A percentile compares a stretch with the other conserved stretches of the same genome.
Evolutionary conservation across 306 rosid genomes (phyloP).

Genomic region (Acacia crassicarpa): DNA sequence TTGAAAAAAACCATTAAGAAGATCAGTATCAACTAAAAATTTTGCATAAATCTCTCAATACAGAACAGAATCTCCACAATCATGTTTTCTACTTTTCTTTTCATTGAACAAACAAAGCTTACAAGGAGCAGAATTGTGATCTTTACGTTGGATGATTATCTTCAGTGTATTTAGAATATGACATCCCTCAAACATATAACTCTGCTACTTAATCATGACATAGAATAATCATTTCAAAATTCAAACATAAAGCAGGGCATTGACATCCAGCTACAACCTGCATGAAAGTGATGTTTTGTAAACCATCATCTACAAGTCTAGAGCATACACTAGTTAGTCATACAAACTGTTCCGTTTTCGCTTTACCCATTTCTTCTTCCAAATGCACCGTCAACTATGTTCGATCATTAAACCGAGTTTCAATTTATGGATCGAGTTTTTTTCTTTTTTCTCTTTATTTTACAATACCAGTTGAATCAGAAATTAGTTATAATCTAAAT

Average conservation of each 20-base stretch:
- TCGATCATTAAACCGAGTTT: slow-evolving; percentile 14
- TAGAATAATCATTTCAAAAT: background rate
- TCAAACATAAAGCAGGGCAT: slow-evolving; percentile 18
- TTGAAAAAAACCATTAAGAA: background rate
- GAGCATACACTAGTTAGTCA: background rate
- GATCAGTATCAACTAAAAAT: background rate
- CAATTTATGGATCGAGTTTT: slow-evolving; percentile 7
- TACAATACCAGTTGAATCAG: background rate
- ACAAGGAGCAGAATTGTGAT: background rate
- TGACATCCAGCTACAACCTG: background rate
- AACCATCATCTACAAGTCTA: slow-evolving; percentile 5
- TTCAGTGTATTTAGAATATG: background rate
- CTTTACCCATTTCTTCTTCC: slow-evolving; percentile 23
- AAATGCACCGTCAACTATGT: slow-evolving; percentile 30
- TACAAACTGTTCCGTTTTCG: slow-evolving; percentile 19
- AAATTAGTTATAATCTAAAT: background rate
- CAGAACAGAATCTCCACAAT: background rate
- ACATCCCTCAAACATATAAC: background rate
- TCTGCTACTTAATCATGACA: background rate
- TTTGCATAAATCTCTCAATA: background rate
- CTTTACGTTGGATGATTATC: slow-evolving; percentile 3
- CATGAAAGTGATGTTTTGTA: background rate
- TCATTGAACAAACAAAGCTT: background rate
- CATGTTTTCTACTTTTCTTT: background rate
- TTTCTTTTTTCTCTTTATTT: background rate